phyloP scores from a whole-genome alignment of 192 early-diverging fungal species.

The Piromyces sp. region DNA sequence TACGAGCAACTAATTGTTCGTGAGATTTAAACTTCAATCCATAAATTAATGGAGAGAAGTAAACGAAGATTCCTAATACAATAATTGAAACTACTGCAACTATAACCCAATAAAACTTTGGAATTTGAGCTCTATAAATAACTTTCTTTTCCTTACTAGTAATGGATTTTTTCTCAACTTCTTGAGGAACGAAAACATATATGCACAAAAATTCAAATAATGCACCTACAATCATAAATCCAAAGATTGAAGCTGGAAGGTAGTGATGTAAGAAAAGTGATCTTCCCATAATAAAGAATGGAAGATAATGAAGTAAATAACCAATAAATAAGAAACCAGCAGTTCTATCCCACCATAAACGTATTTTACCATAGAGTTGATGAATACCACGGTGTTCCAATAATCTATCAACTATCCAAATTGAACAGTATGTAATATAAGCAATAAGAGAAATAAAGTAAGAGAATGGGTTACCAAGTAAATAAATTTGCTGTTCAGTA shows the following conservation, averaged over 20 bases:
- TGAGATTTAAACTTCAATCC: conserved; percentile 48
- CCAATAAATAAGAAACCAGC: conserved; percentile 68
- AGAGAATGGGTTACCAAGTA: conserved; percentile 74
- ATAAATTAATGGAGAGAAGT: conserved; percentile 75
- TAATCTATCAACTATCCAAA: conserved; percentile 52
- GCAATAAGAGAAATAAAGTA: conserved; percentile 46
- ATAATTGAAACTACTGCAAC: conserved; percentile 18
- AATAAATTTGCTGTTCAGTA: conserved; percentile 61
- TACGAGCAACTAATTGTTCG: conserved; percentile 35
- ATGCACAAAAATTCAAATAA: conserved; percentile 53
- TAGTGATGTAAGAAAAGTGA: conserved; percentile 92
- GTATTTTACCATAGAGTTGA: conserved; percentile 17
- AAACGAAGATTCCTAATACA: conserved; percentile 45
- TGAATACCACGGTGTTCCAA: conserved; percentile 56
- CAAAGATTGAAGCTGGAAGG: conserved; percentile 69
- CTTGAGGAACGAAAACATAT: conserved; percentile 7
- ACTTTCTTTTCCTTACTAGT: background rate
- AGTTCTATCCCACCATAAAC: conserved; percentile 18
- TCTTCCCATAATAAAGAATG: conserved; percentile 85
- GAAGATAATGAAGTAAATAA: conserved; percentile 74
- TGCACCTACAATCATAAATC: conserved; percentile 52
- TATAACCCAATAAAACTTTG: conserved; percentile 11
- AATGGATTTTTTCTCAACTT: background rate
- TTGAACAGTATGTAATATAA: conserved; percentile 27
- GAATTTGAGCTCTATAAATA: background rate